Base-by-base conservation (phyloP, 225 moss, liverwort and hornwort genomes). In the Thuidium tamariscinum region DNA sequence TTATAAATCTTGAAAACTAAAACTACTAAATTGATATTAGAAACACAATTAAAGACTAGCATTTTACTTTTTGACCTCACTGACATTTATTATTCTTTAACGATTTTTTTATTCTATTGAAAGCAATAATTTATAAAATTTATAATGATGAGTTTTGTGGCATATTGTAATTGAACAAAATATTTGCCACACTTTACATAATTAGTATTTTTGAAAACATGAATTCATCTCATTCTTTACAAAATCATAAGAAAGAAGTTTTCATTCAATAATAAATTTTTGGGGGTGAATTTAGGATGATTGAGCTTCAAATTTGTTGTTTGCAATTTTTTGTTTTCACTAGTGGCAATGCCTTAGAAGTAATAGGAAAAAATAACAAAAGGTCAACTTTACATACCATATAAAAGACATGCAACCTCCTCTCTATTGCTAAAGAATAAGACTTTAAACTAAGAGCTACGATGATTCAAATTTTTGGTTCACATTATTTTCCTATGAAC, bases 241-340 rank as follows among this genome's bases (percentile, higher is more conserved):
- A 32, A 12, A 20, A 32, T 48, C 6, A 72, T 0, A 12, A 12
- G 0, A 16, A 14, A 8, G 3, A 1, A 32, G 19, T 12, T 49
- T 12, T 73, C 1, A 12, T 12, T 49, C 20, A 32, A 20, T 32
- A 49, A 1, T 7, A 48, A 73, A 2, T 0, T 32, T 11, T 32
- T 48, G 0, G 3, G 0, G 9, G 4, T 32, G 19, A 2, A 18
- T 11, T 17, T 46, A 11, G 7, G 3, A 1, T 32, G 19, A 2
- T 20, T 49, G 0, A 20, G 4, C 4, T 74, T 32, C 2, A 20
- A 20, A 71, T 0, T 32, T 19, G 13, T 32, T 0, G 20, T 11
- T 1, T 12, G 2, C 0, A 32, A 0, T 11, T 49, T 0, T 73
- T 7, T 73, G 3, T 9, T 32, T 49, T 0, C 0, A 0, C 0